phyloP scores from a whole-genome alignment of 2,329 filamentous ascomycete genomes.

The Colletotrichum lupini region DNA sequence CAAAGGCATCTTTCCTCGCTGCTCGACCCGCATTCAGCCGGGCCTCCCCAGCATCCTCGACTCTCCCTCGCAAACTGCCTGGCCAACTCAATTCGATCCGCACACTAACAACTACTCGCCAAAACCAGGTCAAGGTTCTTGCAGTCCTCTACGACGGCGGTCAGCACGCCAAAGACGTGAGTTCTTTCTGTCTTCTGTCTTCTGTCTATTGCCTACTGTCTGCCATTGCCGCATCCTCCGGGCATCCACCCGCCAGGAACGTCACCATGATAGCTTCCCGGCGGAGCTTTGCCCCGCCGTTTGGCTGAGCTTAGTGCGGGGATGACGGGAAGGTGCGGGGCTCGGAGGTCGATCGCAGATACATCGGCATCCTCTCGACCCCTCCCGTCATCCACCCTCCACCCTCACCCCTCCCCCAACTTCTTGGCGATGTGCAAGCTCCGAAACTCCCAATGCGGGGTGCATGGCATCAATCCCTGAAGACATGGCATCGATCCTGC shows the following conservation, averaged over 20 bases:
- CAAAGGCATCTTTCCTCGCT: slow-evolving; percentile 37
- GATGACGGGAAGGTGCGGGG: slow-evolving; percentile 34
- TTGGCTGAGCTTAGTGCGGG: slow-evolving; percentile 23
- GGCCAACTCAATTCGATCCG: slow-evolving; percentile 62
- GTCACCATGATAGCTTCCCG: slow-evolving; percentile 30
- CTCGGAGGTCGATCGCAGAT: slow-evolving; percentile 36
- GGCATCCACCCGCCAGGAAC: not conserved
- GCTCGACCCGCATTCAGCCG: slow-evolving; percentile 34
- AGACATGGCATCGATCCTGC: not conserved
- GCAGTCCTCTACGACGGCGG: slow-evolving; percentile 93
- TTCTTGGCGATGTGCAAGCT: slow-evolving; percentile 11
- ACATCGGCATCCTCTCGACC: slow-evolving; percentile 30
- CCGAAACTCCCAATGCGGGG: slow-evolving; percentile 34
- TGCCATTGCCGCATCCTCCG: not conserved
- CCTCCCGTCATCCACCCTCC: no score
- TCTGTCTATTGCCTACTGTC: not conserved
- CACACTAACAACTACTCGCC: slow-evolving; percentile 61
- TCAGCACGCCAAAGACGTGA: slow-evolving; percentile 87
- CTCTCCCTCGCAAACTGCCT: slow-evolving; percentile 56
- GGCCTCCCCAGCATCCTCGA: slow-evolving; percentile 28
- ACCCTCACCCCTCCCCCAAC: not conserved
- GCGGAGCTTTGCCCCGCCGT: slow-evolving; percentile 28
- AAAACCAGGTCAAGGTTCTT: slow-evolving; percentile 88
- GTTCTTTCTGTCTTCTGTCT: slow-evolving; percentile 39
- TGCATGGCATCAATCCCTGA: slow-evolving; percentile 25